Percentiles rank a stretch among this genome's conserved stretches.
Evolutionary conservation across 2,329 filamentous ascomycete species (phyloP).

Genomic region (Ophiosphaerella narmari): DNA sequence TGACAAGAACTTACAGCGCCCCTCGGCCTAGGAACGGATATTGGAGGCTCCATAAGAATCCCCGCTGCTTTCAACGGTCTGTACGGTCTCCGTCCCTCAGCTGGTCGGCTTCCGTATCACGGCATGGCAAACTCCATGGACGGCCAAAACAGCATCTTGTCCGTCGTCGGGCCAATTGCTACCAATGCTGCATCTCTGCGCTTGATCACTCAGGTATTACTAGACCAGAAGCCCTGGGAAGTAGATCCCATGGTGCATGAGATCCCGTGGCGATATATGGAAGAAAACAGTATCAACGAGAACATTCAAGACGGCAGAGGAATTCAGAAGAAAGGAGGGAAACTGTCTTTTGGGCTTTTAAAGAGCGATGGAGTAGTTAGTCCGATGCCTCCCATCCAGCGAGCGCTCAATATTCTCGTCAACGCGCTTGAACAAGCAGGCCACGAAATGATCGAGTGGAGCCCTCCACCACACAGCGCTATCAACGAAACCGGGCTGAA

Average conservation of each 20-base stretch:
- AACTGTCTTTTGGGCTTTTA: constrained; percentile 41
- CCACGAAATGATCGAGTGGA: constrained; percentile 38
- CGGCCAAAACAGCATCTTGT: constrained; percentile 66
- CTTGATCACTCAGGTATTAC: constrained; percentile 60
- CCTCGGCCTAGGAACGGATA: constrained; percentile 63
- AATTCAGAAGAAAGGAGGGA: constrained; percentile 3
- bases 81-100: constrained; percentile 58
- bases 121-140: constrained; percentile 64
- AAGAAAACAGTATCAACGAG: constrained; percentile 41
- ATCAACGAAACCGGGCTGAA: constrained; percentile 27
- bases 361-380: constrained; percentile 41
- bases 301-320: constrained; percentile 10
- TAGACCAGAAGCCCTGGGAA: constrained; percentile 67
- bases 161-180: constrained; percentile 67
- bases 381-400: constrained; percentile 42
- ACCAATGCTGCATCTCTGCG: constrained; percentile 60
- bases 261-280: constrained; percentile 65
- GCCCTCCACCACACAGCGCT: constrained; percentile 26
- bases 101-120: constrained; percentile 54
- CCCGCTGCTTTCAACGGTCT: constrained; percentile 64
- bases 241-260: constrained; percentile 68
- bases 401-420: constrained; percentile 38
- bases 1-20: constrained; percentile 37
- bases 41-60: constrained; percentile 62
- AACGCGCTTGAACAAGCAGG: constrained; percentile 28